phyloP scores from a whole-genome alignment of 2,329 filamentous ascomycete species.

The Colletotrichum sp. region DNA sequence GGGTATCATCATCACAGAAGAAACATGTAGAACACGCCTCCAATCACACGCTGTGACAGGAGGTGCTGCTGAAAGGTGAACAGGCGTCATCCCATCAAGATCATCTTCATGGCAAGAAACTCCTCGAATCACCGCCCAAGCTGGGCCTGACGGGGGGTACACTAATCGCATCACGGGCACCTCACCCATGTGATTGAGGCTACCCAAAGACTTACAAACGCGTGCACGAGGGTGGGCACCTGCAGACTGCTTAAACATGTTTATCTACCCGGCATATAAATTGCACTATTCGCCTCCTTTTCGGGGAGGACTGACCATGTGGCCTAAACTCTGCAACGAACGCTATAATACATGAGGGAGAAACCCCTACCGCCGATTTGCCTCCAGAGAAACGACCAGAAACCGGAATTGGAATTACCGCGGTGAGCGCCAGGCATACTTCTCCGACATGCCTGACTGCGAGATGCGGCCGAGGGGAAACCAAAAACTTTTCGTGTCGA shows the following conservation, averaged over 20 bases:
- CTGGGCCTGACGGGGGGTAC: no score
- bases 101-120: background rate
- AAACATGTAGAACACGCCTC: background rate
- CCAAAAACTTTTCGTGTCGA: conserved; percentile 19
- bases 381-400: background rate
- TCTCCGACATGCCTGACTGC: background rate
- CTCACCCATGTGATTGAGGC: background rate
- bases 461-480: background rate
- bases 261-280: background rate
- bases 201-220: background rate
- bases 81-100: background rate
- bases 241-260: background rate
- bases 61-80: background rate
- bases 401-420: background rate
- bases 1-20: background rate
- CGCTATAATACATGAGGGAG: conserved; percentile 17
- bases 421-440: background rate
- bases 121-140: background rate
- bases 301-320: background rate
- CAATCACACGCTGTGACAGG: background rate
- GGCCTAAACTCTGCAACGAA: conserved; percentile 20
- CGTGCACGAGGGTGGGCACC: background rate
- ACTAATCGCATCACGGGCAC: no score
- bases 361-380: background rate
- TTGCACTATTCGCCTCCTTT: background rate